Evolutionary conservation across 257 asterid genomes (phyloP).

Genomic region (Ligustrum vulgare): DNA sequence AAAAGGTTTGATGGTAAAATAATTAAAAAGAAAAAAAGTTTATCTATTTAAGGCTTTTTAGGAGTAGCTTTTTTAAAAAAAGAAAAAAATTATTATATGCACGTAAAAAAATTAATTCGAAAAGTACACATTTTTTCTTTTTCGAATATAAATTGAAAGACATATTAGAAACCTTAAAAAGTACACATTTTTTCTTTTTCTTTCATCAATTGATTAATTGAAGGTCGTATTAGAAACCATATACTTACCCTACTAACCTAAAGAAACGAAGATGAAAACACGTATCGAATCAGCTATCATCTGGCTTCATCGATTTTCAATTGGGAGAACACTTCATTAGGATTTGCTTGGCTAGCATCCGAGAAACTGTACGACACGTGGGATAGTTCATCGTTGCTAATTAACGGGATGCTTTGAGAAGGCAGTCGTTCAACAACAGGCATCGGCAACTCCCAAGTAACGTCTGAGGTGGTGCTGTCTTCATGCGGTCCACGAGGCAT

Average conservation of each 20-base stretch:
- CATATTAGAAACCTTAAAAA: too few species aligned
- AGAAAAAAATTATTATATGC: too few species aligned
- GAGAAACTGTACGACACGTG: background rate
- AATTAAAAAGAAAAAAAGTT: too few species aligned
- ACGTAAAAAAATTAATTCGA: too few species aligned
- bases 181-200: too few species aligned
- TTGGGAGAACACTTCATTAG: conserved; percentile 40
- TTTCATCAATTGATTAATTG: too few species aligned
- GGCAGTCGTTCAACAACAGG: conserved; percentile 36
- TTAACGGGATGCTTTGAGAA: conserved; percentile 18
- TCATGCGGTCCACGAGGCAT: conserved; percentile 30
- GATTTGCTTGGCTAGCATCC: conserved; percentile 23
- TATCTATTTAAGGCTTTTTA: too few species aligned
- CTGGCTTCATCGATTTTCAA: conserved; percentile 40
- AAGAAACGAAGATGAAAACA: background rate
- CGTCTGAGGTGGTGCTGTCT: conserved; percentile 37
- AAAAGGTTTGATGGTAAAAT: too few species aligned
- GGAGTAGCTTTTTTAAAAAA: too few species aligned
- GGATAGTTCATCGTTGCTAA: conserved; percentile 18
- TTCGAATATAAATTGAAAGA: too few species aligned
- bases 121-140: too few species aligned
- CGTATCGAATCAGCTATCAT: conserved; percentile 9
- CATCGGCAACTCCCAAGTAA: conserved; percentile 38
- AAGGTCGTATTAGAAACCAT: too few species aligned
- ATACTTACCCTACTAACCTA: background rate